These are phyloP conservation scores for Fagus crenata DNA, from an alignment of 306 rosid species.

Conservation along the genomic window DNA sequence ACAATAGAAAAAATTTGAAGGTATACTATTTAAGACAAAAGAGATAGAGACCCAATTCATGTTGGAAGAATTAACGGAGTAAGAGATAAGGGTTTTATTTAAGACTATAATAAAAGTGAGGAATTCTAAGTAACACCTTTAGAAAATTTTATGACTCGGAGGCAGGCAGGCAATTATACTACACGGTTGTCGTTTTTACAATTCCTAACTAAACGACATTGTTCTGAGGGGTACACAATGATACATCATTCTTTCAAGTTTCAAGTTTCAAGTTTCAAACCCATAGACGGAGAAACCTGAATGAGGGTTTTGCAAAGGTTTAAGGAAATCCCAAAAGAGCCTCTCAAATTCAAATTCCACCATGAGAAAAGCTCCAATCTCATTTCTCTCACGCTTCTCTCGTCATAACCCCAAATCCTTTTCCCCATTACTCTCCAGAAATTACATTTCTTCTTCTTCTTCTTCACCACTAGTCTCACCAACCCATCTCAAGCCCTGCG, in stretches of 20 bases:
- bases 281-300: neutral
- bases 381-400: constrained; percentile 45
- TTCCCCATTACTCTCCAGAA: constrained; percentile 29
- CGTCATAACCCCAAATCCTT: constrained; percentile 36
- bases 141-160: too few relatives aligned
- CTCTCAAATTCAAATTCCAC: neutral
- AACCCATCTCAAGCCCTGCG: constrained; percentile 41
- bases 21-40: too few relatives aligned
- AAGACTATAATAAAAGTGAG: too few relatives aligned
- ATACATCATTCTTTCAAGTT: neutral
- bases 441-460: constrained; percentile 33
- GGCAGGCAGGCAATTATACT: too few relatives aligned
- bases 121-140: too few relatives aligned
- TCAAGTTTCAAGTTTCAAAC: neutral
- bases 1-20: too few relatives aligned
- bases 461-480: constrained; percentile 32
- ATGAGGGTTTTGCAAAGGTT: constrained; percentile 57
- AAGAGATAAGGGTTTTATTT: too few relatives aligned
- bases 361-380: constrained; percentile 63
- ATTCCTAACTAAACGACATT: neutral
- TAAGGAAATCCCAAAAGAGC: constrained; percentile 9
- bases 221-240: neutral
- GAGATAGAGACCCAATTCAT: too few relatives aligned
- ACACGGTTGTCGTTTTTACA: neutral
- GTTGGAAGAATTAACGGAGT: too few relatives aligned